Evolutionary conservation across 2,329 filamentous ascomycete species (phyloP).

Genomic region (Clarireedia monteithiana): DNA sequence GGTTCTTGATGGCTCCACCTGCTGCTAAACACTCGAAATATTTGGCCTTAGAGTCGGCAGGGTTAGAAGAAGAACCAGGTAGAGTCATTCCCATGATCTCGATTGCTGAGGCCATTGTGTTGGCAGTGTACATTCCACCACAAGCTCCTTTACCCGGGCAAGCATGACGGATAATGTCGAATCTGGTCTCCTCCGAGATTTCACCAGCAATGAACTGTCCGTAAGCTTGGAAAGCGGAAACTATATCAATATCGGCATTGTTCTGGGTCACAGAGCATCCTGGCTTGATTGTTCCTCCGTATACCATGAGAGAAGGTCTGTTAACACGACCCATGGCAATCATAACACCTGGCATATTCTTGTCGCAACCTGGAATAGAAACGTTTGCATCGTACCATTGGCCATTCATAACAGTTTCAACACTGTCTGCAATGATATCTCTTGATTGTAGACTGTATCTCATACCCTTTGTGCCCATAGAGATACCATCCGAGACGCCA

Average conservation of each 20-base stretch:
- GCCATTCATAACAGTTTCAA: constrained; percentile 97
- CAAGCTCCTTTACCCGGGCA: constrained; percentile 80
- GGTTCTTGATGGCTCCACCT: constrained; percentile 65
- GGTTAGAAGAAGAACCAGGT: constrained; percentile 74
- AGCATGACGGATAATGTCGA: constrained; percentile 89
- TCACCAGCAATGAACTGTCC: constrained; percentile 89
- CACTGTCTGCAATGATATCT: constrained; percentile 95
- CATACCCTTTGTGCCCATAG: constrained; percentile 98
- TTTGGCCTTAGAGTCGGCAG: constrained; percentile 67
- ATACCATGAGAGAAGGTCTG: constrained; percentile 93
- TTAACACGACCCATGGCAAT: constrained; percentile 95
- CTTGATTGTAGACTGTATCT: constrained; percentile 88
- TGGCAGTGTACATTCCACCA: constrained; percentile 78
- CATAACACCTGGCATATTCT: constrained; percentile 94
- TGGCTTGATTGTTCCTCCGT: constrained; percentile 88
- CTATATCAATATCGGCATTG: constrained; percentile 76
- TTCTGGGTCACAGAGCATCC: constrained; percentile 73
- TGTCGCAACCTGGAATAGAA: constrained; percentile 95
- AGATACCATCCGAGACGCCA: constrained; percentile 94
- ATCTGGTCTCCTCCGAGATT: constrained; percentile 84
- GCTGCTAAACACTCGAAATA: constrained; percentile 63
- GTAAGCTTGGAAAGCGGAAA: constrained; percentile 96
- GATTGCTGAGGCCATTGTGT: constrained; percentile 69
- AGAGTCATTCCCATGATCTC: constrained; percentile 70
- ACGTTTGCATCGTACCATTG: constrained; percentile 99